Conservation (phyloP, 2,329 filamentous ascomycete genomes). For the Biscogniauxia mediterranea region DNA sequence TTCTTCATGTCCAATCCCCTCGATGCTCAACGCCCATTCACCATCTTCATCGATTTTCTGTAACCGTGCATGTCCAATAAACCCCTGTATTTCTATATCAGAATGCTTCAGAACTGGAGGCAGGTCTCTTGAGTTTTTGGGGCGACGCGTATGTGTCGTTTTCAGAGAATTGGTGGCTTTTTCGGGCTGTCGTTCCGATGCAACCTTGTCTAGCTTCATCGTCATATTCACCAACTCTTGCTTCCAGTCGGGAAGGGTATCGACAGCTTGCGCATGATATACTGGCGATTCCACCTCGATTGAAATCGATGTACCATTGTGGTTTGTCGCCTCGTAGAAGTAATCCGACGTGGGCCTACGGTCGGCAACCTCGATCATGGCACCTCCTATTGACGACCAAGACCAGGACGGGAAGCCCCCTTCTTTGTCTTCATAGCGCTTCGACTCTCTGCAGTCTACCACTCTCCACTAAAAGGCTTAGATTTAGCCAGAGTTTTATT, state of each 20-base stretch:
- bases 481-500: neutral
- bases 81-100: slow-evolving; percentile 1
- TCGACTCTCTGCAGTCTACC: neutral
- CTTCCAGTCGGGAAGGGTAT: neutral
- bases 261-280: neutral
- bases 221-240: neutral
- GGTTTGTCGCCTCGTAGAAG: neutral
- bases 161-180: neutral
- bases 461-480: neutral
- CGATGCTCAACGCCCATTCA: neutral
- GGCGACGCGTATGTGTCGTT: neutral
- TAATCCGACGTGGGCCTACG: neutral
- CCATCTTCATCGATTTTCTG: neutral
- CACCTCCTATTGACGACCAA: neutral
- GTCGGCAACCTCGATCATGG: neutral
- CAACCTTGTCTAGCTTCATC: neutral
- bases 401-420: neutral
- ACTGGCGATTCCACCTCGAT: neutral
- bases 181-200: neutral
- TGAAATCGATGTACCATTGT: neutral
- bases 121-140: neutral
- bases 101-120: neutral
- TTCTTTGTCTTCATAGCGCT: neutral
- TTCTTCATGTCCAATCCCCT: neutral
- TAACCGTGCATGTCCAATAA: neutral